phyloP scores from a whole-genome alignment of 495 filamentous ascomycete species.

The Penicillium nucicola region DNA sequence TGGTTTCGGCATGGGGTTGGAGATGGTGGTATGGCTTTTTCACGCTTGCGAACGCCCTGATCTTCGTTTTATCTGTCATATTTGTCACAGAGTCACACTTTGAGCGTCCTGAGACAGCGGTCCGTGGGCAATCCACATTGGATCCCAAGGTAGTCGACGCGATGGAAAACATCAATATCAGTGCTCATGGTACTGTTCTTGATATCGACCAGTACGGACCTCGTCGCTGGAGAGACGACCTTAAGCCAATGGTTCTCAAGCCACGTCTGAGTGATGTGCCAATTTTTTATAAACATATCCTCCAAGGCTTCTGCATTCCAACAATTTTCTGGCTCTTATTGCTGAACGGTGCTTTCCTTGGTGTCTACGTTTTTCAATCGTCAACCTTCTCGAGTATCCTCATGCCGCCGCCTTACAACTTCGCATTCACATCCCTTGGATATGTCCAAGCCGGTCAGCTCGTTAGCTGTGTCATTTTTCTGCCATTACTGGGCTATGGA shows the following conservation, averaged over 20 bases:
- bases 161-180: neutral
- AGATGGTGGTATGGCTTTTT: slow-evolving; percentile 25
- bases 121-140: slow-evolving; percentile 1
- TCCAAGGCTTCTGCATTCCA: slow-evolving; percentile 18
- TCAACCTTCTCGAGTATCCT: slow-evolving; percentile 17
- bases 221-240: slow-evolving; percentile 11
- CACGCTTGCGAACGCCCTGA: slow-evolving; percentile 12
- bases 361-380: slow-evolving; percentile 22
- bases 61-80: slow-evolving; percentile 5
- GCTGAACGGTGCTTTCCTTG: slow-evolving; percentile 19
- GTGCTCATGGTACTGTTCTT: neutral
- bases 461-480: slow-evolving; percentile 19
- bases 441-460: slow-evolving; percentile 25
- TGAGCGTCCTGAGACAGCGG: slow-evolving; percentile 4
- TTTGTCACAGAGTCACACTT: slow-evolving; percentile 16
- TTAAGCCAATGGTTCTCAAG: slow-evolving; percentile 4
- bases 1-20: slow-evolving; percentile 17
- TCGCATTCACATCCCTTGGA: slow-evolving; percentile 14
- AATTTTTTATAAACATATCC: slow-evolving; percentile 17
- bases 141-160: neutral
- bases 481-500: slow-evolving; percentile 23
- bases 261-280: slow-evolving; percentile 11
- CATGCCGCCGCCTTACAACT: slow-evolving; percentile 16
- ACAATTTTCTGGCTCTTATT: slow-evolving; percentile 21
- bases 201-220: slow-evolving; percentile 10